phyloP scores from a whole-genome alignment of 495 filamentous ascomycete species.

The Saxophila tyrrhenica region DNA sequence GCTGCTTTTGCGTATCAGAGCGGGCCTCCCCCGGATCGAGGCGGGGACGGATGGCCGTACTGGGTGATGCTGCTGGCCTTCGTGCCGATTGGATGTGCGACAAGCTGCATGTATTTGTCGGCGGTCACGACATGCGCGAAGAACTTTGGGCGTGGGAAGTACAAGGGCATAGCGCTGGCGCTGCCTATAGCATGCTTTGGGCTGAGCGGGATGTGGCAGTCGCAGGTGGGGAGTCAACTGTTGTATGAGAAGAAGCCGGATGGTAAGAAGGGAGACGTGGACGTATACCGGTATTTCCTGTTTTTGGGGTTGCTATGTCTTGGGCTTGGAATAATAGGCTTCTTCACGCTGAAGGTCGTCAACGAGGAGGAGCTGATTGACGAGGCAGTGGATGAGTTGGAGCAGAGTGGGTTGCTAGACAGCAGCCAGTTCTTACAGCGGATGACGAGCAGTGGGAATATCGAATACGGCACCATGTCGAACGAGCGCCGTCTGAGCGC shows the following conservation, averaged over 20 bases:
- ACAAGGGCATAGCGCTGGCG: conserved; percentile 80
- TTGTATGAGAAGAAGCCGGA: conserved; percentile 54
- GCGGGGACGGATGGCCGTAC: conserved; percentile 59
- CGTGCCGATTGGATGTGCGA: conserved; percentile 65
- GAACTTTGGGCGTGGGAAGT: conserved; percentile 82
- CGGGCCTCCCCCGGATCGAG: conserved; percentile 39
- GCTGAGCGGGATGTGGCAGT: conserved; percentile 87
- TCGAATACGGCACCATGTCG: conserved; percentile 46
- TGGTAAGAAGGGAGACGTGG: conserved; percentile 61
- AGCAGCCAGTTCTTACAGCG: conserved; percentile 50
- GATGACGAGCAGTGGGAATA: conserved; percentile 4
- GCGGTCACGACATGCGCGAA: conserved; percentile 91
- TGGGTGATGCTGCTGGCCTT: conserved; percentile 77
- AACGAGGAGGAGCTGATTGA: conserved; percentile 67
- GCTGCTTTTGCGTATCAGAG: conserved; percentile 67
- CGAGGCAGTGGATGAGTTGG: conserved; percentile 70
- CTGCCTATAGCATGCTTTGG: conserved; percentile 87
- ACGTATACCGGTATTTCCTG: conserved; percentile 76
- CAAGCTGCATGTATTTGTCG: conserved; percentile 73
- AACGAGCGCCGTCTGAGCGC: conserved; percentile 33
- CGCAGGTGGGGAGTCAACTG: conserved; percentile 70
- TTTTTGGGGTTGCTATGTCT: conserved; percentile 62
- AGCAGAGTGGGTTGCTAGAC: conserved; percentile 72
- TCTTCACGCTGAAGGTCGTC: conserved; percentile 58
- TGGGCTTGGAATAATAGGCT: conserved; percentile 59